Conservation (phyloP, 306 rosid species). For the Acacia confusa region DNA sequence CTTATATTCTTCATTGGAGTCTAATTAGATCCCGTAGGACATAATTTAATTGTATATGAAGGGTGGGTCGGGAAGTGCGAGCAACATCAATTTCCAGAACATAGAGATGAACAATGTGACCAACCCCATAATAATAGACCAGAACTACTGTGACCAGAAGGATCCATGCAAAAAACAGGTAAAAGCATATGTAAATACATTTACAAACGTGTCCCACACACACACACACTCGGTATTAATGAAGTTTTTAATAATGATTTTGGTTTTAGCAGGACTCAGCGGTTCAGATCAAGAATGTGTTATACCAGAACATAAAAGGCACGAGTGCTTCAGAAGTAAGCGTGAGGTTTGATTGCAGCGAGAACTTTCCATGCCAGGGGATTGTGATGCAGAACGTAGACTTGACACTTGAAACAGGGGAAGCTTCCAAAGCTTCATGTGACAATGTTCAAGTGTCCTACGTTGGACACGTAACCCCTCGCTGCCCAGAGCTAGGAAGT, state of each 20-base stretch:
- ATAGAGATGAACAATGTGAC: slow-evolving; percentile 59
- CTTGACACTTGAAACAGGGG: slow-evolving; percentile 32
- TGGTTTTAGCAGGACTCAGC: slow-evolving; percentile 44
- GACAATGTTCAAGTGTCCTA: slow-evolving; percentile 38
- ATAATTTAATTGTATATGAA: slow-evolving; percentile 7
- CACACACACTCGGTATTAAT: not conserved
- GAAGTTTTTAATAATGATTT: not conserved
- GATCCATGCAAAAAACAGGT: slow-evolving; percentile 57
- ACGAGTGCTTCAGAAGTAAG: slow-evolving; percentile 69
- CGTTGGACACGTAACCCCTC: slow-evolving; percentile 50
- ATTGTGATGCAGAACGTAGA: slow-evolving; percentile 52
- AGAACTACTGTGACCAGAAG: slow-evolving; percentile 66
- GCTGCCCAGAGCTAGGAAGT: slow-evolving; percentile 31
- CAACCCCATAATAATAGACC: slow-evolving; percentile 74
- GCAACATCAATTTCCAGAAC: slow-evolving; percentile 58
- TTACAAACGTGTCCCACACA: not conserved
- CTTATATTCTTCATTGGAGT: not conserved
- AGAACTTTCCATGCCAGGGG: slow-evolving; percentile 50
- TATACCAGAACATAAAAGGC: slow-evolving; percentile 67
- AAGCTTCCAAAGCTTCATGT: slow-evolving; percentile 44
- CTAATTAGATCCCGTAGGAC: not conserved
- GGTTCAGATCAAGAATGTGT: slow-evolving; percentile 62
- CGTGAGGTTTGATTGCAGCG: slow-evolving; percentile 70
- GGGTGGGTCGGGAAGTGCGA: slow-evolving; percentile 86
- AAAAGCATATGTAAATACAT: not conserved